Evolutionary conservation across 805 yeast species (phyloP), one percentile per base, ranked within the genome.

Genomic region (Wickerhamiella alocasiicola): DNA sequence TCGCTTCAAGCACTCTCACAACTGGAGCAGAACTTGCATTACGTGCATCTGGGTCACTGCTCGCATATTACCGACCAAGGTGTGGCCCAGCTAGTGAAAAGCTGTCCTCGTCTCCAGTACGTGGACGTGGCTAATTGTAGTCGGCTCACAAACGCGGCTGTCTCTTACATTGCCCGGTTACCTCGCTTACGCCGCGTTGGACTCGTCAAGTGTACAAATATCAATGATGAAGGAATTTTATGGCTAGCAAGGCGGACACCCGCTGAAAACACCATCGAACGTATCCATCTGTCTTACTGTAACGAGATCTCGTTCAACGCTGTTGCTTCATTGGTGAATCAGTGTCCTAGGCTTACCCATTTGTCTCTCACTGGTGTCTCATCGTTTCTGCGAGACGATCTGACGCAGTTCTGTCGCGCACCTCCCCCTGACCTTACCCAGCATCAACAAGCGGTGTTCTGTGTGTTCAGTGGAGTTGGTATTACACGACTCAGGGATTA

Each of bases 41-140:
- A 85, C 51, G 70, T 91, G 38, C 97, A 91, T 62, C 69, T 88
- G 46, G 97, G 97, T 13, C 97, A 88, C 63, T 91, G 98, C 64
- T 71, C 76, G 34, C 74, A 80, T 54, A 81, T 88, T 43, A 88
- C 96, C 1, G 97, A 88, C 62, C 71, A 68, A 46, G 96, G 96
- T 16, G 91, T 91, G 13, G 70, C 74, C 21, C 67, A 72, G 9
- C 65, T 88, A 45, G 81, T 83, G 9, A 70, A 79, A 48, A 69
- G 71, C 35, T 91, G 97, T 55, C 81, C 80, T 44, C 68, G 95
- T 44, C 74, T 88, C 43, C 93, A 83, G 53, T 88, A 87, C 58
- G 83, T 88, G 48, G 98, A 88, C 61, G 72, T 91, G 45, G 97
- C 97, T 12, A 87, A 96, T 60, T 88, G 98, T 57, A 67, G 79